phyloP scores from a whole-genome alignment of 2,329 filamentous ascomycete species.

The Graphiopsis chlorocephala region DNA sequence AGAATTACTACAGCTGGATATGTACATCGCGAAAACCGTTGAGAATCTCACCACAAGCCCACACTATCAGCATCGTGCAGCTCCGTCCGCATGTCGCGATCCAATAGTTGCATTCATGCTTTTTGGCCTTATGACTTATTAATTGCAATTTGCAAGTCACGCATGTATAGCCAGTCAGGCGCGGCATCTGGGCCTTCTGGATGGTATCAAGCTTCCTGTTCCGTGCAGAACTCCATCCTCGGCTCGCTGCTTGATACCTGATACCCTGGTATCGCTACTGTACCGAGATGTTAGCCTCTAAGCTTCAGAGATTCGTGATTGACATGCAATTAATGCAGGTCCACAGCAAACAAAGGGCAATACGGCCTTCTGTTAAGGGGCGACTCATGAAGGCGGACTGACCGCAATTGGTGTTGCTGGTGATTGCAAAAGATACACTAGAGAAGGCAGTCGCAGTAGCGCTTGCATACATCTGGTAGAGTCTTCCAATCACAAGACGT shows the following conservation, averaged over 20 bases:
- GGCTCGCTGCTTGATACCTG: neutral
- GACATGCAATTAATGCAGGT: neutral
- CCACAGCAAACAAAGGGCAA: neutral
- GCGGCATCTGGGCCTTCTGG: neutral
- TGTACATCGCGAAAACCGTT: neutral
- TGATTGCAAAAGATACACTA: neutral
- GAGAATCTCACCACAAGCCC: neutral
- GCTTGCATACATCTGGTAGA: neutral
- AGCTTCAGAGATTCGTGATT: neutral
- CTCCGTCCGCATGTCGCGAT: neutral
- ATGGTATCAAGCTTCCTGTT: neutral
- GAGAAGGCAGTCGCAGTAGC: neutral
- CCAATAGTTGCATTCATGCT: slow-evolving; percentile 6
- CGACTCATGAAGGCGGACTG: neutral
- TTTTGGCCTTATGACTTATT: neutral
- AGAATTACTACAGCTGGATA: neutral
- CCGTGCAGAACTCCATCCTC: neutral
- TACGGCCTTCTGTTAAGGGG: neutral
- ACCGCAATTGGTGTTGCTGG: slow-evolving; percentile 1
- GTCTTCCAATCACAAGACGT: slow-evolving; percentile 1
- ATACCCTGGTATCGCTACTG: neutral
- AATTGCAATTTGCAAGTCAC: slow-evolving; percentile 7
- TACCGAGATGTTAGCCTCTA: neutral
- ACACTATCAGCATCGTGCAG: neutral
- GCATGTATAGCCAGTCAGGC: neutral